Evolutionary conservation across 371 early-diverging fungal genomes (phyloP), one percentile per base, ranked within the genome.

Genomic region (Funneliformis caledonium): DNA sequence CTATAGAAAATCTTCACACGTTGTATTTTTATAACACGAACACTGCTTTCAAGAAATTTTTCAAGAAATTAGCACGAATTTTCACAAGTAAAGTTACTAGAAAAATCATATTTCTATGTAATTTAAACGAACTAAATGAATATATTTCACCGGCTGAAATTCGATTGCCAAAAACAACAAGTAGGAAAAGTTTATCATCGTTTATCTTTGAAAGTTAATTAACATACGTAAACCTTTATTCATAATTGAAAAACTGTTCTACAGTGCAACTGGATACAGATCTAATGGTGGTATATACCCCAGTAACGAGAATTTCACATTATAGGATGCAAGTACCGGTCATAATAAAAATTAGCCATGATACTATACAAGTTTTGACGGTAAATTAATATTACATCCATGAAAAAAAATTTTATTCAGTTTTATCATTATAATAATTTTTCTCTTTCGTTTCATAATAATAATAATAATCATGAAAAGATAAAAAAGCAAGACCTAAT

Each of bases 1-100:
- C 86, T 0, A 83, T 85, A 11, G 85, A 90, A 22, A 88, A 88
- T 52, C 81, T 93, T 11, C 85, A 85, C n/a, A 86, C 85, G n/a
- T 84, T 93, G 14, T 89, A 91, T 78, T 83, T 97, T 69, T 94
- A 93, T 84, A 96, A 97, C 78, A 92, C 93, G 80, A 96, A 95
- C 84, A 89, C 94, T 9, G 85, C 90, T 37, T 90, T 96, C 83
- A 89, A 93, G 60, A 92, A 93, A 76, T 95, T 89, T 83, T 86
- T 91, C 75, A 91, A 93, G 83, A 88, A 88, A 31, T 75, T 61
- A 42, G 16, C 42, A 37, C 87, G 90, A 19, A 87, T 90, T 50
- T 76, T 95, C 47, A 87, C 93, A 0, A 85, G 87, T 82, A 89
- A 90, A 69, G 83, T 95, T 78, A 86, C 86, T 43, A 92, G 92